Evolutionary conservation across 139 green algal genomes (phyloP).

Genomic region (Coelastrella sp.): DNA sequence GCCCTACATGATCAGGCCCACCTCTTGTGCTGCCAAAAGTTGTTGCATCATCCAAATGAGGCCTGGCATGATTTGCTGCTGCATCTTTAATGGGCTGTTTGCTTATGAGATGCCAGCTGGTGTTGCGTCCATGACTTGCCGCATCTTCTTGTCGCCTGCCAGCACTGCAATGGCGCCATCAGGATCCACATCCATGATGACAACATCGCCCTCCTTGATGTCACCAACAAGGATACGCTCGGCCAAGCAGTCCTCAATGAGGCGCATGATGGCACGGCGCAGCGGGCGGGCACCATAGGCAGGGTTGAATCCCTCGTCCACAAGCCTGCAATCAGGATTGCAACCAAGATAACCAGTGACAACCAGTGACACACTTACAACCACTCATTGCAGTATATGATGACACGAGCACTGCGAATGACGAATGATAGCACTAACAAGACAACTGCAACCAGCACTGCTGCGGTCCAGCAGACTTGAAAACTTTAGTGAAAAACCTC

Average conservation of each 20-base stretch:
- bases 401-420: too few relatives aligned
- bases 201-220: conserved; percentile 94
- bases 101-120: conserved; percentile 87
- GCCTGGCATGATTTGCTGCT: too few relatives aligned
- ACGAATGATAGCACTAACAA: too few relatives aligned
- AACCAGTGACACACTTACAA: too few relatives aligned
- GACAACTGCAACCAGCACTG: too few relatives aligned
- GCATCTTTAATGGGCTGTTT: too few relatives aligned
- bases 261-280: conserved; percentile 97
- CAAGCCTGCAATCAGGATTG: conserved; percentile 70
- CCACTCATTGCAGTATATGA: too few relatives aligned
- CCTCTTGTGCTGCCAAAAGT: not conserved
- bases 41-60: not conserved
- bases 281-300: conserved; percentile 97
- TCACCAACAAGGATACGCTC: conserved; percentile 95
- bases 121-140: conserved; percentile 63
- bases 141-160: conserved; percentile 95
- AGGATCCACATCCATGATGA: conserved; percentile 95
- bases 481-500: too few relatives aligned
- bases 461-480: too few relatives aligned
- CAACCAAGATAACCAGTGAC: too few relatives aligned
- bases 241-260: conserved; percentile 97
- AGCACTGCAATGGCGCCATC: conserved; percentile 91
- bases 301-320: conserved; percentile 99
- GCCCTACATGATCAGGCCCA: too few relatives aligned